Conservation (phyloP, 345 rosid species). For the Abelmoschus esculentus region DNA sequence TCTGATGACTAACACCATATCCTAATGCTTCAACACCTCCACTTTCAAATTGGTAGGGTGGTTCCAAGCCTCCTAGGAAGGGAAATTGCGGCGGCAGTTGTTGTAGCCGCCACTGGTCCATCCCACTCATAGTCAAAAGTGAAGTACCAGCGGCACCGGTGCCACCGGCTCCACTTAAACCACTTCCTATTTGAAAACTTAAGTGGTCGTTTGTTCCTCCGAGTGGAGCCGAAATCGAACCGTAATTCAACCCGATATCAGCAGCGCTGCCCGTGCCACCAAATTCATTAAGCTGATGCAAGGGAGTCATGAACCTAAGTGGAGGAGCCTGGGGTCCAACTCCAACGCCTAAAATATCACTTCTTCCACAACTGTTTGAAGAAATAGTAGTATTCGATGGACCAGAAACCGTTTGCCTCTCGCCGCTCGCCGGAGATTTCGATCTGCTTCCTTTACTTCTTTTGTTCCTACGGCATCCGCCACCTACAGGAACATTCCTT, state of each 20-base stretch:
- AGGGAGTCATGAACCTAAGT: conserved; percentile 45
- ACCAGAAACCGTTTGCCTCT: conserved; percentile 31
- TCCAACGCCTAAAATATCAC: conserved; percentile 41
- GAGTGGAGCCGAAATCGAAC: conserved; percentile 21
- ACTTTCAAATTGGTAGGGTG: conserved; percentile 42
- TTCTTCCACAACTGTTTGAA: conserved; percentile 16
- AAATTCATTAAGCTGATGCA: conserved; percentile 36
- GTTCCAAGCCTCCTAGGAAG: conserved; percentile 42
- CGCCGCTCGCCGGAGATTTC: conserved; percentile 34
- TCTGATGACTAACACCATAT: conserved; percentile 20
- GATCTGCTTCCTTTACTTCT: conserved; percentile 41
- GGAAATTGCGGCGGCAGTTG: conserved; percentile 44
- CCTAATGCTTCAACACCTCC: conserved; percentile 25
- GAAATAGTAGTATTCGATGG: conserved; percentile 29
- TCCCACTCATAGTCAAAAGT: too few species aligned
- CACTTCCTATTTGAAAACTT: too few species aligned
- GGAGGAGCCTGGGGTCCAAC: conserved; percentile 17
- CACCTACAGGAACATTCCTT: conserved; percentile 84
- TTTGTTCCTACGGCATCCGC: conserved; percentile 88
- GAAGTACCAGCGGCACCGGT: too few species aligned
- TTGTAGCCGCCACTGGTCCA: conserved; percentile 32
- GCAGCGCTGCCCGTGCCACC: conserved; percentile 22
- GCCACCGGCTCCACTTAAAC: too few species aligned
- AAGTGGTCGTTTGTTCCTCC: too few species aligned
- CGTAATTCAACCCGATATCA: conserved; percentile 35